Percentiles rank a stretch among this genome's conserved stretches.
Conservation (phyloP, 2,329 filamentous ascomycete species). For the Emergomyces orientalis region DNA sequence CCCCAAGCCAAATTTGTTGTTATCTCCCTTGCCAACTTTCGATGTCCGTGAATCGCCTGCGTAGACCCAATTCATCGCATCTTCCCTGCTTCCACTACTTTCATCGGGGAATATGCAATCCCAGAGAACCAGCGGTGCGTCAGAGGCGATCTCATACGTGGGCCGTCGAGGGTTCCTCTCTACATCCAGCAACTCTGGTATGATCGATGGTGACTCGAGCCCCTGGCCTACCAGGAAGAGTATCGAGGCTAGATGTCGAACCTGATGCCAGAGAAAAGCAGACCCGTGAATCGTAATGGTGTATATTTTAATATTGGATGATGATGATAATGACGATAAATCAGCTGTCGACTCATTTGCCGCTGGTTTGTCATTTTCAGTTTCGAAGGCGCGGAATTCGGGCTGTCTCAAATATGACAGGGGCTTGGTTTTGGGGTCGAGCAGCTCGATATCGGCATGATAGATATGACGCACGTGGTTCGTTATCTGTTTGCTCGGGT, state of each 20-base stretch:
- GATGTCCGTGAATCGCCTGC: constrained; percentile 54
- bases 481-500: constrained; percentile 77
- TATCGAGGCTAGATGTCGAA: constrained; percentile 84
- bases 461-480: constrained; percentile 75
- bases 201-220: constrained; percentile 63
- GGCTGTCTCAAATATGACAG: constrained; percentile 47
- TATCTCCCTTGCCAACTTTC: constrained; percentile 34
- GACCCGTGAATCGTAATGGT: constrained; percentile 81
- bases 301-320: constrained; percentile 58
- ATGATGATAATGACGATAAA: constrained; percentile 32
- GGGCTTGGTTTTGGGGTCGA: constrained; percentile 45
- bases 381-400: constrained; percentile 34
- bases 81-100: constrained; percentile 40
- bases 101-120: constrained; percentile 75
- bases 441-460: constrained; percentile 66
- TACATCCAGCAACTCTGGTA: constrained; percentile 67
- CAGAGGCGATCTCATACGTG: constrained; percentile 81
- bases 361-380: constrained; percentile 13
- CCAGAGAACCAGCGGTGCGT: constrained; percentile 87
- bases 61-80: constrained; percentile 69
- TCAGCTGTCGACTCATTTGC: constrained; percentile 6
- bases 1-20: constrained; percentile 54
- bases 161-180: constrained; percentile 64
- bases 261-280: constrained; percentile 97
- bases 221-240: constrained; percentile 90